Percentiles rank a stretch among this genome's conserved stretches.
Conservation (phyloP, 192 early-diverging fungal genomes). For the Linderina pennispora region DNA sequence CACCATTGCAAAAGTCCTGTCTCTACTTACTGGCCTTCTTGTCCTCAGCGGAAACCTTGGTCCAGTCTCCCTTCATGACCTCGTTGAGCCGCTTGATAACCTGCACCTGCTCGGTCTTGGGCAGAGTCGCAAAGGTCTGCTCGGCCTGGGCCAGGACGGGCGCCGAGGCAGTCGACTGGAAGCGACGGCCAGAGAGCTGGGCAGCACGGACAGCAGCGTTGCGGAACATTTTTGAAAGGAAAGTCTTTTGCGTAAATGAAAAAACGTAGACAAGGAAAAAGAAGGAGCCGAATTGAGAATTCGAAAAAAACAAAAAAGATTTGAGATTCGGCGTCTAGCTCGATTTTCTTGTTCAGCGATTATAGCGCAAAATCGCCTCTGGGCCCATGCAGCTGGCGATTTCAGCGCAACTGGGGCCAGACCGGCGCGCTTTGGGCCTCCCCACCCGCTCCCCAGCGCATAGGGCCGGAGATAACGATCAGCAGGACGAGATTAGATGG, state of each 20-base stretch:
- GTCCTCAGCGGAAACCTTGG: conserved; percentile 82
- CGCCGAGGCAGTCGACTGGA: conserved; percentile 42
- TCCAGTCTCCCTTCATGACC: conserved; percentile 95
- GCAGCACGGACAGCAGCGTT: conserved; percentile 50
- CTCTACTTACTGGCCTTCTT: conserved; percentile 76
- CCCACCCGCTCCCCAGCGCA: too few species aligned
- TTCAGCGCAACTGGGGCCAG: too few species aligned
- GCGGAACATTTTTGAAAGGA: conserved; percentile 48
- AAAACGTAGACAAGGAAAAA: conserved; percentile 2
- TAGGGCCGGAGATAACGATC: too few species aligned
- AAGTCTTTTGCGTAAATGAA: background rate
- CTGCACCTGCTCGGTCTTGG: conserved; percentile 74
- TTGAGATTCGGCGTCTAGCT: too few species aligned
- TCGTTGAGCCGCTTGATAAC: conserved; percentile 74
- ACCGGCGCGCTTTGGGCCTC: too few species aligned
- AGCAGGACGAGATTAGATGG: too few species aligned
- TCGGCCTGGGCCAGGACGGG: conserved; percentile 37
- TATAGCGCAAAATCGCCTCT: too few species aligned
- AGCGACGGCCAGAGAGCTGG: conserved; percentile 57
- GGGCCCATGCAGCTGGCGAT: too few species aligned
- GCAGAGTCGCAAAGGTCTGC: conserved; percentile 60
- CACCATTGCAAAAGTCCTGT: conserved; percentile 1
- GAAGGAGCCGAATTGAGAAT: background rate
- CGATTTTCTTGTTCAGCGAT: too few species aligned
- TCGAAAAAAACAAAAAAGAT: too few species aligned